A percentile compares a stretch with the other conserved stretches of the same genome.
These are phyloP conservation scores for Vitis labrusca DNA, from an alignment of 164 flowering plant genomes.

Conservation along the genomic window DNA sequence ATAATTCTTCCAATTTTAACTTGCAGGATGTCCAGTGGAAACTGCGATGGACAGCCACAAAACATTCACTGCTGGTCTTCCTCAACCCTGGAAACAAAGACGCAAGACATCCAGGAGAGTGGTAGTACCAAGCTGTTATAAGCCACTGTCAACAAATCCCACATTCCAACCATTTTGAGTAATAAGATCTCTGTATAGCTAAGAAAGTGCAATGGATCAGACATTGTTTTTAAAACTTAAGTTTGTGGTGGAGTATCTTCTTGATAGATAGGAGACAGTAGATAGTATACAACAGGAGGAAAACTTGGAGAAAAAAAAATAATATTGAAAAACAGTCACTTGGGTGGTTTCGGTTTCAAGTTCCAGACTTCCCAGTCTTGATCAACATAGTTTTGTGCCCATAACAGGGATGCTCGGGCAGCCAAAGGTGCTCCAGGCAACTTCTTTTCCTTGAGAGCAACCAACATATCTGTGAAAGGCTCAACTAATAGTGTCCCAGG, in stretches of 20 bases:
- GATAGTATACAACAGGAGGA: neutral
- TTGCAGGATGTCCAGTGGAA: neutral
- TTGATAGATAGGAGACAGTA: neutral
- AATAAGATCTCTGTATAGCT: constrained; percentile 17
- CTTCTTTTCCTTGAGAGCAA: constrained; percentile 63
- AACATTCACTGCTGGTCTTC: neutral
- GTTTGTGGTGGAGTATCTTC: constrained; percentile 1
- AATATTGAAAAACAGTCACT: constrained; percentile 7
- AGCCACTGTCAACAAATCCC: constrained; percentile 5
- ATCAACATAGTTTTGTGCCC: constrained; percentile 82
- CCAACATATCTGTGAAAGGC: constrained; percentile 78
- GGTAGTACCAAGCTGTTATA: neutral
- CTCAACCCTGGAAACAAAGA: constrained; percentile 9
- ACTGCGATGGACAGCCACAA: neutral
- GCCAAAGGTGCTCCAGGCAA: constrained; percentile 71
- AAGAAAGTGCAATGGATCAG: constrained; percentile 5
- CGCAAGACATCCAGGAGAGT: constrained; percentile 4
- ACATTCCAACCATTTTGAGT: neutral
- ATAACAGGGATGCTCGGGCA: constrained; percentile 65
- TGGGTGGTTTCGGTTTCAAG: constrained; percentile 23
- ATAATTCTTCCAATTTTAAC: constrained; percentile 12
- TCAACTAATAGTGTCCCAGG: constrained; percentile 83
- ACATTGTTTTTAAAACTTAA: neutral
- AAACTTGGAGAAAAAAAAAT: neutral
- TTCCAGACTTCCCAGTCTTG: constrained; percentile 71